phyloP scores from a whole-genome alignment of 2,329 filamentous ascomycete genomes.

The Stemphylium lycopersici region DNA sequence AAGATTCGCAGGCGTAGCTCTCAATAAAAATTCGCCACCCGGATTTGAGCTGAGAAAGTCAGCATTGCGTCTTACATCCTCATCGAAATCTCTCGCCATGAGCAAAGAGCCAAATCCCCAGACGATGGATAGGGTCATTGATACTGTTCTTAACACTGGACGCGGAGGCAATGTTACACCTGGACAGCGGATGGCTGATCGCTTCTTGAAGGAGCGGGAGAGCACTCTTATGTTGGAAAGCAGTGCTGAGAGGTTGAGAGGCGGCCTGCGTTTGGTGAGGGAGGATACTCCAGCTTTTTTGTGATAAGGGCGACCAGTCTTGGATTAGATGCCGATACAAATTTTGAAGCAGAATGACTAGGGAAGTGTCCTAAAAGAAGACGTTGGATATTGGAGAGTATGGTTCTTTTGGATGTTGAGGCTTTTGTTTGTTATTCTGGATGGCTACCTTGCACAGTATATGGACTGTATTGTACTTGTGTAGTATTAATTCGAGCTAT shows the following conservation, averaged over 20 bases:
- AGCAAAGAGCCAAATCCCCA: constrained; percentile 24
- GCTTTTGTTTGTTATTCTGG: not conserved
- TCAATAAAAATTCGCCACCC: not conserved
- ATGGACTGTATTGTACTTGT: not conserved
- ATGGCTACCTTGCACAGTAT: not conserved
- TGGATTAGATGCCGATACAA: not conserved
- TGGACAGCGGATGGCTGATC: constrained; percentile 41
- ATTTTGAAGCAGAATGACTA: not conserved
- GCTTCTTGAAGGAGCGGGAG: constrained; percentile 32
- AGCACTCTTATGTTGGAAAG: constrained; percentile 12
- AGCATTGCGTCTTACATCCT: constrained; percentile 7
- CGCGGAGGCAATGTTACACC: constrained; percentile 31
- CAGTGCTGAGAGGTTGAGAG: constrained; percentile 3
- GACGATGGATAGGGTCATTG: constrained; percentile 15
- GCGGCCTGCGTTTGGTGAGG: constrained; percentile 15
- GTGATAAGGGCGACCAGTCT: not conserved
- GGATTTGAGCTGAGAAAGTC: constrained; percentile 13
- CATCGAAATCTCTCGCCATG: constrained; percentile 22
- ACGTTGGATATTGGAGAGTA: not conserved
- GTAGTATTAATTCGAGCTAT: not conserved
- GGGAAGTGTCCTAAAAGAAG: too few species aligned
- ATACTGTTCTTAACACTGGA: constrained; percentile 13
- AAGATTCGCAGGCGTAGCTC: not conserved
- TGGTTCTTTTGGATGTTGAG: not conserved
- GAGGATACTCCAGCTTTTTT: constrained; percentile 35